A percentile compares a stretch with the other conserved stretches of the same genome.
These are phyloP conservation scores for Sporisorium iseilematis-ciliati DNA, from an alignment of 1,284 basidiomycete genomes.

Conservation along the genomic window DNA sequence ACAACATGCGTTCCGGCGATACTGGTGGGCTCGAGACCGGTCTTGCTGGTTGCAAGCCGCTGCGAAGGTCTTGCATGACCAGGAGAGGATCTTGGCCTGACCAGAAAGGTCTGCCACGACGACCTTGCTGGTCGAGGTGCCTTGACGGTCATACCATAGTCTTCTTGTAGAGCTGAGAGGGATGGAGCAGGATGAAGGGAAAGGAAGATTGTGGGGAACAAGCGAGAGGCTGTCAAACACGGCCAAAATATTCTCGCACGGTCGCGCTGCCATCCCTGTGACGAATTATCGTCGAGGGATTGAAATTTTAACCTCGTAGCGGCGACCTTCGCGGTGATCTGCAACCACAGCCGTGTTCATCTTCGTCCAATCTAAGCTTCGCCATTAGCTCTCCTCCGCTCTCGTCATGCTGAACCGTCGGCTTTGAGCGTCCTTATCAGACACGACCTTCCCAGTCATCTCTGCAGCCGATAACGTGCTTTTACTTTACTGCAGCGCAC, in stretches of 20 bases:
- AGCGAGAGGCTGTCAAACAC: constrained; percentile 32
- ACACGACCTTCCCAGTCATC: constrained; percentile 18
- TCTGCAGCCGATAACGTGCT: constrained; percentile 18
- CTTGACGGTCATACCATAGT: constrained; percentile 21
- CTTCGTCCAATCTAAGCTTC: constrained; percentile 7
- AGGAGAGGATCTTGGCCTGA: constrained; percentile 10
- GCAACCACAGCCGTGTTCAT: constrained; percentile 14
- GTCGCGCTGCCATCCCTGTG: not conserved
- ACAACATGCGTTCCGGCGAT: not conserved
- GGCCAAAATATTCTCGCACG: constrained; percentile 11
- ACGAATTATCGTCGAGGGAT: constrained; percentile 8
- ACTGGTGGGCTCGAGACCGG: no score
- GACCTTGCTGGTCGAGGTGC: constrained; percentile 32
- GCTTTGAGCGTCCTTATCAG: constrained; percentile 2
- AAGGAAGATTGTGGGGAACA: not conserved
- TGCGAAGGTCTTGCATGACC: constrained; percentile 6
- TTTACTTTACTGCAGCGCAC: no score
- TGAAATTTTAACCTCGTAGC: constrained; percentile 8
- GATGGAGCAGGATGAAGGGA: not conserved
- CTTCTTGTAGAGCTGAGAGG: not conserved
- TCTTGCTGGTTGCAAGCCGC: not conserved
- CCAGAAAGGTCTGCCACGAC: constrained; percentile 43
- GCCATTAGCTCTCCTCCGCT: constrained; percentile 14
- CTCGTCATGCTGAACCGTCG: constrained; percentile 1
- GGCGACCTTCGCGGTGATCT: constrained; percentile 32